Evolutionary conservation across 2,329 filamentous ascomycete species (phyloP).

Genomic region (Simplicillium aogashimaense): DNA sequence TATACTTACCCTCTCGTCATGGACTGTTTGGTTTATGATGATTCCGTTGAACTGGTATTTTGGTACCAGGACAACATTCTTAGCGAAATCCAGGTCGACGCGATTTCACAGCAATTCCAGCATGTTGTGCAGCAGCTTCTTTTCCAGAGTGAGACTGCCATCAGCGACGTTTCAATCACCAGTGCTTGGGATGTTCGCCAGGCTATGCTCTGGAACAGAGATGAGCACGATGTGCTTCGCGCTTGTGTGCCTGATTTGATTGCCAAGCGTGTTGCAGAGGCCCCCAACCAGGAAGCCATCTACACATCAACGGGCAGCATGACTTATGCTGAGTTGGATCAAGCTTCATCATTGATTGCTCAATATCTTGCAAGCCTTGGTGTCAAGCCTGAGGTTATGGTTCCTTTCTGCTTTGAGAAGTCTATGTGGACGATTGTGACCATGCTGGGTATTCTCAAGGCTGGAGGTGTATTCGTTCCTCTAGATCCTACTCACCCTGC

Average conservation of each 20-base stretch:
- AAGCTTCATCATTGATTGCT: conserved; percentile 7
- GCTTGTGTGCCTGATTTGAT: conserved; percentile 24
- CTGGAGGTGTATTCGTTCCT: conserved; percentile 15
- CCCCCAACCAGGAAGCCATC: too few species aligned
- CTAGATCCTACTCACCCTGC: conserved; percentile 14
- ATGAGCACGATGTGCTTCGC: conserved; percentile 17
- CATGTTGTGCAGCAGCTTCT: conserved; percentile 9
- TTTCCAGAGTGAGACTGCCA: conserved; percentile 8
- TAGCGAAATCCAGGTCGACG: conserved; percentile 7
- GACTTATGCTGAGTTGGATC: conserved; percentile 26
- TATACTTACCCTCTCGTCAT: conserved; percentile 15
- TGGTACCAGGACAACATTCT: conserved; percentile 5
- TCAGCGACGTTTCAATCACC: conserved; percentile 1
- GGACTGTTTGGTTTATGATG: conserved; percentile 9
- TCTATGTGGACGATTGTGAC: conserved; percentile 14
- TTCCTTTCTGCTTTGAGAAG: conserved; percentile 15
- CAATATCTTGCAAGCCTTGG: conserved; percentile 9
- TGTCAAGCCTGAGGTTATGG: conserved; percentile 14
- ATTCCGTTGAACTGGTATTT: conserved; percentile 4
- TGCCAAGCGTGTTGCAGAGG: conserved; percentile 23
- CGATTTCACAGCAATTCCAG: too few species aligned
- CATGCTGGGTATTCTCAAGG: conserved; percentile 13
- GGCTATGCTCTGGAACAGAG: conserved; percentile 6
- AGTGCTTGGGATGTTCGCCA: conserved; percentile 5
- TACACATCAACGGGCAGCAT: conserved; percentile 16